phyloP scores from a whole-genome alignment of 202 grass and related monocot genomes.

The Setaria viridis region DNA sequence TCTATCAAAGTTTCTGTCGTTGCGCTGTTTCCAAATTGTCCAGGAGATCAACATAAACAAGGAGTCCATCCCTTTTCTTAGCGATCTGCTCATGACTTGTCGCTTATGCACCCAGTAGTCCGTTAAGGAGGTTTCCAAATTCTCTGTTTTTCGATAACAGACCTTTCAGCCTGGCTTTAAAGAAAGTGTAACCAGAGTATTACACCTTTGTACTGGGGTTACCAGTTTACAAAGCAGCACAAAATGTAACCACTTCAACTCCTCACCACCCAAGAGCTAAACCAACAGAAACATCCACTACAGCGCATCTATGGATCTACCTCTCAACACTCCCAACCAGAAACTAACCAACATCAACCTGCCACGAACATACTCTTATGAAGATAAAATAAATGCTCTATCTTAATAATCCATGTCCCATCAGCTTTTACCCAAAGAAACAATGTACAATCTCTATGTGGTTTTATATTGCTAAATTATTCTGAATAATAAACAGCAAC shows the following conservation, averaged over 20 bases:
- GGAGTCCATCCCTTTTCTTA: no score
- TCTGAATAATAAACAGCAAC: background rate
- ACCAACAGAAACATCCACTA: background rate
- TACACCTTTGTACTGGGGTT: background rate
- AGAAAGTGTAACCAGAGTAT: background rate
- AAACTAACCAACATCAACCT: background rate
- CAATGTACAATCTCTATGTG: background rate
- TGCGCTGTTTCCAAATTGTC: no score
- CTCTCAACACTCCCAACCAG: background rate
- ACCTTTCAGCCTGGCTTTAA: background rate
- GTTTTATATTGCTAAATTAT: constrained; percentile 37
- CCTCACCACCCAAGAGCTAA: background rate
- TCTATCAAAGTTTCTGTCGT: no score
- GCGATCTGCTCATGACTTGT: no score
- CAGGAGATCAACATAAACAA: no score
- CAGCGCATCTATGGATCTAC: background rate
- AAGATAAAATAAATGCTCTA: background rate
- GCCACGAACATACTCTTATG: background rate
- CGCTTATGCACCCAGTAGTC: no score
- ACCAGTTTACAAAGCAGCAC: background rate
- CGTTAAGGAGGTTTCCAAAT: no score
- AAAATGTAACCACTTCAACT: background rate
- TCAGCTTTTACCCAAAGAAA: background rate
- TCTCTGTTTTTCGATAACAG: background rate
- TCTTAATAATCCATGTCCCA: background rate